phyloP scores from a whole-genome alignment of 139 green algal genomes.

The Chlorella sp. region DNA sequence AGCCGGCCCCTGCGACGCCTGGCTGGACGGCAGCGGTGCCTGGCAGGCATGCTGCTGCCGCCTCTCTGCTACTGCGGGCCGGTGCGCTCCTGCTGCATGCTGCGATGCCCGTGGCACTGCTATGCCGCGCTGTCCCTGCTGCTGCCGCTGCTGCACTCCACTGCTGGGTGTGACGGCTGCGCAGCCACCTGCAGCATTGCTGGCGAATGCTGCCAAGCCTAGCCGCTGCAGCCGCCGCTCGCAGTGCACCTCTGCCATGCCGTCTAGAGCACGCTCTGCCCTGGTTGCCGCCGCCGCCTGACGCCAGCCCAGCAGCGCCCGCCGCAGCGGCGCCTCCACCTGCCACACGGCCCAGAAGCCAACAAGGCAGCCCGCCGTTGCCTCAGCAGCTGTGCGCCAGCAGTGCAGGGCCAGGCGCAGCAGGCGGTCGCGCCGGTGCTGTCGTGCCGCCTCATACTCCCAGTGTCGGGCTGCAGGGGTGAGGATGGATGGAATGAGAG shows the following conservation, averaged over 20 bases:
- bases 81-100: background rate
- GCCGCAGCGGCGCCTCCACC: constrained; percentile 8
- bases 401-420: background rate
- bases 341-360: constrained; percentile 34
- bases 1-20: background rate
- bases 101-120: background rate
- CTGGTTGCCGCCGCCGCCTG: background rate
- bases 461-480: constrained; percentile 6
- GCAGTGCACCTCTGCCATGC: constrained; percentile 10
- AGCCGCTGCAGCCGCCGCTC: constrained; percentile 6
- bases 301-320: constrained; percentile 18
- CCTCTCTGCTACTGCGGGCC: background rate
- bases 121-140: background rate
- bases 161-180: background rate
- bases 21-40: background rate
- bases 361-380: constrained; percentile 7
- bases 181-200: background rate
- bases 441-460: background rate
- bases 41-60: background rate
- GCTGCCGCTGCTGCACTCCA: background rate
- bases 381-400: constrained; percentile 5
- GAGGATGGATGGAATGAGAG: background rate
- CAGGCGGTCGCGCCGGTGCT: background rate
- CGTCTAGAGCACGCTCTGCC: background rate
- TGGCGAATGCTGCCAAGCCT: background rate